phyloP scores from a whole-genome alignment of 805 yeast species.

The Cyberlindnera euphorbiae region DNA sequence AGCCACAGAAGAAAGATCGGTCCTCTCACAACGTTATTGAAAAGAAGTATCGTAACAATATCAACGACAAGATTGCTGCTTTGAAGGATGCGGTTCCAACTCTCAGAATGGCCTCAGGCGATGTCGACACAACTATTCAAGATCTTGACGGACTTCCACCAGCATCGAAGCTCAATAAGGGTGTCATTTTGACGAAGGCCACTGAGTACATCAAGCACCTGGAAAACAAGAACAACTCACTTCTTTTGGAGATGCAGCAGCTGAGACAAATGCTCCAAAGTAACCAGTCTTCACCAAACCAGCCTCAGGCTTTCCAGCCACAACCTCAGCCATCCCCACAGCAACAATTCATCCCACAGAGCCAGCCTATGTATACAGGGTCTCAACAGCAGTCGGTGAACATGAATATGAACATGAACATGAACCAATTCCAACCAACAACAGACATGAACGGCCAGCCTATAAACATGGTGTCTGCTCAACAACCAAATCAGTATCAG shows the following conservation, averaged over 20 bases:
- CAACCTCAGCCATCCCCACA: conserved; percentile 13
- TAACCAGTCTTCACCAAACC: conserved; percentile 5
- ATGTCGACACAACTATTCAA: conserved; percentile 36
- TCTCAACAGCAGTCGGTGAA: background rate
- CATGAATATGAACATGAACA: conserved; percentile 4
- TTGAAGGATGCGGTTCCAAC: conserved; percentile 77
- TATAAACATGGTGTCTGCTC: conserved; percentile 21
- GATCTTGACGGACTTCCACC: conserved; percentile 74
- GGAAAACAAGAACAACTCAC: conserved; percentile 38
- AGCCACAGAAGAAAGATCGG: conserved; percentile 44
- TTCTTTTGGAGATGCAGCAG: conserved; percentile 49
- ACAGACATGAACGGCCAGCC: conserved; percentile 23
- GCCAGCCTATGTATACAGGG: background rate
- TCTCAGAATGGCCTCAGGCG: conserved; percentile 55
- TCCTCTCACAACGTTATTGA: conserved; percentile 77
- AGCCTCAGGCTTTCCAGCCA: conserved; percentile 1
- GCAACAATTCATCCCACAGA: conserved; percentile 2
- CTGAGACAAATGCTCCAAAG: conserved; percentile 28
- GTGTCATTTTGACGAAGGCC: conserved; percentile 70
- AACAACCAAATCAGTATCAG: conserved; percentile 17
- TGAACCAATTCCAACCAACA: conserved; percentile 23
- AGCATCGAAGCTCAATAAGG: conserved; percentile 71
- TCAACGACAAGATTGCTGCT: conserved; percentile 63
- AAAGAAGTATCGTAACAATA: conserved; percentile 74
- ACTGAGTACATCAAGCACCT: conserved; percentile 75